These are phyloP conservation scores for Dioszegia hungarica DNA, from an alignment of 768 basidiomycete species.

Conservation along the genomic window DNA sequence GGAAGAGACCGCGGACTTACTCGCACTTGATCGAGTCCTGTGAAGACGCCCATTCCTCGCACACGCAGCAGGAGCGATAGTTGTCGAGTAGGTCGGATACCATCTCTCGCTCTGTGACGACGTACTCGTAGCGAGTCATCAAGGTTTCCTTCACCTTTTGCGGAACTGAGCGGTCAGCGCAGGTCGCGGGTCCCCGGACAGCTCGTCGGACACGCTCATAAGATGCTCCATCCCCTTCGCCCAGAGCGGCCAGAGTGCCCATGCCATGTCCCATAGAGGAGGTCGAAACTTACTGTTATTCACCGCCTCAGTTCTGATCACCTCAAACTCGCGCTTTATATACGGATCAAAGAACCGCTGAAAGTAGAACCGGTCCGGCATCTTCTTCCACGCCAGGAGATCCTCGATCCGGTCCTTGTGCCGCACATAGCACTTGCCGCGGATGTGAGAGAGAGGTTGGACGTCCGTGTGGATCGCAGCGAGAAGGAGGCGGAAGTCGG, in stretches of 20 bases:
- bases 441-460: slow-evolving; percentile 87
- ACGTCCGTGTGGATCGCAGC: slow-evolving; percentile 96
- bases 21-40: slow-evolving; percentile 54
- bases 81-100: slow-evolving; percentile 82
- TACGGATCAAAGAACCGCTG: slow-evolving; percentile 92
- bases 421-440: slow-evolving; percentile 86
- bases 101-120: slow-evolving; percentile 90
- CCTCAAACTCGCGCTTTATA: slow-evolving; percentile 96
- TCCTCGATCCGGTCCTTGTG: slow-evolving; percentile 95
- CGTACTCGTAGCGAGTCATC: slow-evolving; percentile 80
- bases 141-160: slow-evolving; percentile 72
- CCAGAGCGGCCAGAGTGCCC: too few relatives aligned
- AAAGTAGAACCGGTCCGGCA: slow-evolving; percentile 94
- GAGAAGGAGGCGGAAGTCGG: slow-evolving; percentile 84
- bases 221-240: too few relatives aligned
- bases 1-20: slow-evolving; percentile 24
- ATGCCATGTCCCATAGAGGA: too few relatives aligned
- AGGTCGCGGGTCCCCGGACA: too few relatives aligned
- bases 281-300: slow-evolving; percentile 83
- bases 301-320: slow-evolving; percentile 77
- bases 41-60: slow-evolving; percentile 83
- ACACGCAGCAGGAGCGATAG: slow-evolving; percentile 78
- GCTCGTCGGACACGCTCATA: too few relatives aligned
- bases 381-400: slow-evolving; percentile 86
- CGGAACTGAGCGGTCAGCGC: slow-evolving; percentile 58